Evolutionary conservation across 805 yeast species (phyloP), one percentile per base, ranked within the genome.

Genomic region (Barnettozyma populi): DNA sequence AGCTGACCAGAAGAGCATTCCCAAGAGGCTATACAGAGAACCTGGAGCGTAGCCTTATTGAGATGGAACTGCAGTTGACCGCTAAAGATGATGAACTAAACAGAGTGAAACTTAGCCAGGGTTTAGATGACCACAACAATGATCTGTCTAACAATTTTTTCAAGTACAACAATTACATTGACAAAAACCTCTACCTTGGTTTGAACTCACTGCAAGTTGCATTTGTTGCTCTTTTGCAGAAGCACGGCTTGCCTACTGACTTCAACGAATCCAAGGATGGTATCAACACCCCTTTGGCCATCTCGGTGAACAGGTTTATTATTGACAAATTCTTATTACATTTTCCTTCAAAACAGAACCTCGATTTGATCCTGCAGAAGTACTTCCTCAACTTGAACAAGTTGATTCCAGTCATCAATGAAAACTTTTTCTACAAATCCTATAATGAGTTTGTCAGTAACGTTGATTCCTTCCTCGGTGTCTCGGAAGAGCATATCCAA

Each of bases 1-100:
- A 82, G 59, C 65, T 86, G 24, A 80, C 90, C 0, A 72, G 95
- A 64, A 71, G 89, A 50, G 86, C 90, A 1, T 84, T 85, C 52
- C 92, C 94, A 3, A 82, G 82, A 57, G 92, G 94, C 0, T 86
- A 86, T 59, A 86, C 95, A 1, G 88, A 84, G 64, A 80, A 79
- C 56, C 66, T 86, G 54, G 95, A 86, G 57, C 73, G 72, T 47
- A 80, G 78, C 55, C 69, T 86, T 40, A 73, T 79, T 31, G 74
- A 74, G 31, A 66, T 85, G 46, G 90, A 85, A 59, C 25, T 47
- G 3, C 44, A 47, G 25, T 21, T 47, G 8, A 43, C 41, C 13
- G 44, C 46, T 2, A 47, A 47, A 18, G 50, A 47, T 7, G 76
- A 77, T 40, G 83, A 78, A 50, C 69, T 76, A 47, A 66, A 71